phyloP scores from a whole-genome alignment of 2,329 filamentous ascomycete genomes.

The Neonectria ditissima region DNA sequence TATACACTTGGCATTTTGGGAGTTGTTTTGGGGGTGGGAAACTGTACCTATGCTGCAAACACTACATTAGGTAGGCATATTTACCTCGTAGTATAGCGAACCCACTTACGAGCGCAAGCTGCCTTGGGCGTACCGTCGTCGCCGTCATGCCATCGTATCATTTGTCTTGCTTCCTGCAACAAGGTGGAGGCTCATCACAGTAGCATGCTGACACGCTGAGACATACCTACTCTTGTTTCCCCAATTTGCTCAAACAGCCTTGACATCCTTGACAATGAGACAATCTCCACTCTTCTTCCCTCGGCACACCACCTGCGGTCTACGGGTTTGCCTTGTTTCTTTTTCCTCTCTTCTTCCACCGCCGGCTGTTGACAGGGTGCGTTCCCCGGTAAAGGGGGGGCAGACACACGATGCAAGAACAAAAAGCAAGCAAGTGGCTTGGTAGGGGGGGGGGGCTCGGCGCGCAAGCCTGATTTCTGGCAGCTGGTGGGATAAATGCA shows the following conservation, averaged over 20 bases:
- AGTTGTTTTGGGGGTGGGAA: slow-evolving; percentile 5
- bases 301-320: background rate
- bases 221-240: background rate
- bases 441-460: background rate
- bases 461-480: background rate
- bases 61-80: slow-evolving; percentile 12
- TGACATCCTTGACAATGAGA: background rate
- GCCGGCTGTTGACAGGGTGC: background rate
- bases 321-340: background rate
- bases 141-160: background rate
- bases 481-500: background rate
- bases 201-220: background rate
- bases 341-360: background rate
- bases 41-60: background rate
- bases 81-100: slow-evolving; percentile 6
- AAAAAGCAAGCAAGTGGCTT: background rate
- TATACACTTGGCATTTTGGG: slow-evolving; percentile 13
- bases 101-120: background rate
- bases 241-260: no score
- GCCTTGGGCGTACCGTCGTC: background rate
- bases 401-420: background rate
- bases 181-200: background rate
- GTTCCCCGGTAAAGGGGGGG: background rate
- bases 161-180: background rate
- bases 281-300: background rate